Evolutionary conservation across 1,139 yeast species (phyloP).

Genomic region (Hemisphaericaspora lyxosophila): DNA sequence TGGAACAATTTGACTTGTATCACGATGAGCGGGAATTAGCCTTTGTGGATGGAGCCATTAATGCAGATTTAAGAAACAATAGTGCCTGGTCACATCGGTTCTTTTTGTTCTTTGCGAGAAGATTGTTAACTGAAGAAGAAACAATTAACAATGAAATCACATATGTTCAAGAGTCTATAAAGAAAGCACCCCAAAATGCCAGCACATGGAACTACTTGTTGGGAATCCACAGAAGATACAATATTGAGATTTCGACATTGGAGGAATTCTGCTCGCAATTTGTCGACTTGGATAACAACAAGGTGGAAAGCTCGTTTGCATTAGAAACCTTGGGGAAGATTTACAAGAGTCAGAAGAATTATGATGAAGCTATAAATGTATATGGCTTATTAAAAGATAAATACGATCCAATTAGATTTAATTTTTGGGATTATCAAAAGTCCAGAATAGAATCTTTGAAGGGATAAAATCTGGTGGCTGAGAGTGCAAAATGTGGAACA

Average conservation of each 20-base stretch:
- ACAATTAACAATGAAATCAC: constrained; percentile 30
- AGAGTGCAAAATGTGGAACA: no score
- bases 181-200: constrained; percentile 72
- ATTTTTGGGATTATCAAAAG: constrained; percentile 57
- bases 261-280: constrained; percentile 45
- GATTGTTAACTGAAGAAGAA: constrained; percentile 13
- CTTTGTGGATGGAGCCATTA: constrained; percentile 51
- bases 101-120: constrained; percentile 48
- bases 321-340: constrained; percentile 62
- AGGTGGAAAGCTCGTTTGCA: constrained; percentile 59
- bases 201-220: constrained; percentile 84
- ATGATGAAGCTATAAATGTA: constrained; percentile 36
- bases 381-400: constrained; percentile 49
- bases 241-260: constrained; percentile 31
- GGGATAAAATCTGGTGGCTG: no score
- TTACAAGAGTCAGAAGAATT: constrained; percentile 29
- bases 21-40: constrained; percentile 48
- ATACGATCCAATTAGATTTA: constrained; percentile 66
- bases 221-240: constrained; percentile 52
- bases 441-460: constrained; percentile 8
- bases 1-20: constrained; percentile 51
- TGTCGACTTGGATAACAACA: constrained; percentile 28
- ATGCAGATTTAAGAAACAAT: constrained; percentile 75
- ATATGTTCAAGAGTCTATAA: constrained; percentile 49
- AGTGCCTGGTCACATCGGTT: constrained; percentile 93